phyloP scores from a whole-genome alignment of 2,329 filamentous ascomycete genomes.

The Botrytis pseudocinerea region DNA sequence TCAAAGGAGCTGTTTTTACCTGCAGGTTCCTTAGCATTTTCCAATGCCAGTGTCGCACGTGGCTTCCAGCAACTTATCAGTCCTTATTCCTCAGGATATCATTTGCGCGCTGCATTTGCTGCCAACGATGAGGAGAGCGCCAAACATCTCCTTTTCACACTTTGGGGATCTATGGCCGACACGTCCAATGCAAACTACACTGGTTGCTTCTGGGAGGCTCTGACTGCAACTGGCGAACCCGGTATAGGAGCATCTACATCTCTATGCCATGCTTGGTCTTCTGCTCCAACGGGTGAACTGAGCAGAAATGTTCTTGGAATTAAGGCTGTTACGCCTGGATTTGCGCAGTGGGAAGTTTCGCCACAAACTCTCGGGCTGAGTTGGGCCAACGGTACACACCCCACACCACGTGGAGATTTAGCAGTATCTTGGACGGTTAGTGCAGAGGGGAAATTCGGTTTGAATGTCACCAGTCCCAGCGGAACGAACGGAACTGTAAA shows the following conservation, averaged over 20 bases:
- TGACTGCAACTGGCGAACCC: not conserved
- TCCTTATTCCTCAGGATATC: not conserved
- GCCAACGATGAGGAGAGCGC: not conserved
- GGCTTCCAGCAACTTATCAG: not conserved
- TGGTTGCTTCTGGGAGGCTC: not conserved
- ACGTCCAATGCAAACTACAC: not conserved
- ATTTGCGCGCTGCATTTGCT: not conserved
- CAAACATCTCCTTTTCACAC: not conserved
- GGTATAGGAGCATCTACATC: not conserved
- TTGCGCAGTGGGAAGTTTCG: not conserved
- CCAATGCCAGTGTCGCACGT: not conserved
- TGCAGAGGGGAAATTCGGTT: not conserved
- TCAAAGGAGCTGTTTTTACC: not conserved
- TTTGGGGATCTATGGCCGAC: not conserved
- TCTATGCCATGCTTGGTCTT: not conserved
- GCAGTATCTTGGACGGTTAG: not conserved
- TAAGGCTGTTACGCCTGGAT: not conserved
- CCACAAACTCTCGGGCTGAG: not conserved
- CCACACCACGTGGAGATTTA: not conserved
- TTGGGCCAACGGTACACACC: not conserved
- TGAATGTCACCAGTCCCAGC: not conserved
- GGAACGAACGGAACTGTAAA: not conserved
- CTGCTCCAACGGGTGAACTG: not conserved
- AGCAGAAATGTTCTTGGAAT: not conserved
- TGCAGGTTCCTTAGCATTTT: not conserved